Evolutionary conservation across 495 filamentous ascomycete genomes (phyloP).

Genomic region (Penicillium parvum): DNA sequence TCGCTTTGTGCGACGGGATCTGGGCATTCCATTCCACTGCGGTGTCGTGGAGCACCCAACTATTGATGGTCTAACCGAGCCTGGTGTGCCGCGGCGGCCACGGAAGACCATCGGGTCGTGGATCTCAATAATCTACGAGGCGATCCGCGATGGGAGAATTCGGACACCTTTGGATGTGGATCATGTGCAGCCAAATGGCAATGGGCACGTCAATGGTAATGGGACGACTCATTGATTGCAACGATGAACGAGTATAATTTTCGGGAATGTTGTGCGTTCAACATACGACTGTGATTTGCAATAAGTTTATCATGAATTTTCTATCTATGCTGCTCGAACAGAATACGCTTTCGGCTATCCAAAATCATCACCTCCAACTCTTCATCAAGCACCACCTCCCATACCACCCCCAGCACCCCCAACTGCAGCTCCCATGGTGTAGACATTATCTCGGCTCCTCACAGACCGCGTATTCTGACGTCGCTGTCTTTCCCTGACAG

Average conservation of each 20-base stretch:
- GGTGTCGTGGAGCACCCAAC: constrained; percentile 21
- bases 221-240: too few relatives aligned
- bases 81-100: neutral
- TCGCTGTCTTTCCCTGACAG: constrained; percentile 10
- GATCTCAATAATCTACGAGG: constrained; percentile 19
- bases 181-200: too few relatives aligned
- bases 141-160: constrained; percentile 5
- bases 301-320: too few relatives aligned
- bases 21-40: constrained; percentile 17
- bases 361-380: too few relatives aligned
- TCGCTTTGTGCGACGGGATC: constrained; percentile 7
- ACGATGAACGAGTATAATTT: too few relatives aligned
- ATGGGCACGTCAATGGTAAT: too few relatives aligned
- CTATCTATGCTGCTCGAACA: too few relatives aligned
- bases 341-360: too few relatives aligned
- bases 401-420: neutral
- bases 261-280: too few relatives aligned
- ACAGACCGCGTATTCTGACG: constrained; percentile 4
- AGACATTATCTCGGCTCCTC: constrained; percentile 7
- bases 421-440: neutral
- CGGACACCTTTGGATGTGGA: neutral
- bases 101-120: constrained; percentile 21
- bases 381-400: neutral
- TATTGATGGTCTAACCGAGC: neutral
- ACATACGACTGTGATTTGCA: too few relatives aligned